Evolutionary conservation across 1,284 basidiomycete species (phyloP), one percentile per base, ranked within the genome.

Genomic region (Malassezia pachydermatis): DNA sequence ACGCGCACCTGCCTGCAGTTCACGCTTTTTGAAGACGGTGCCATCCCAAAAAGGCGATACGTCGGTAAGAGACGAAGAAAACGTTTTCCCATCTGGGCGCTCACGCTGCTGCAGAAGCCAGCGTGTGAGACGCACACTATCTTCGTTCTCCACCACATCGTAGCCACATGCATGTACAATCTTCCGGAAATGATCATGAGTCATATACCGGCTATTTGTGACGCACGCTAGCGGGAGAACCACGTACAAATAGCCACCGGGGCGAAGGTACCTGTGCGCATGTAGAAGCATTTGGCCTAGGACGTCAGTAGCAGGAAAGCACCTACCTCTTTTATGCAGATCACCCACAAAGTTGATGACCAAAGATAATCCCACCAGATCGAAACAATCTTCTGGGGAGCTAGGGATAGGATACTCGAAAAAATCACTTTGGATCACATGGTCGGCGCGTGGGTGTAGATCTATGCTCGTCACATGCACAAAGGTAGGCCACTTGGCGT

Each of bases 311-410:
- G 14, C 20, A 13, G 19, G 7, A 22, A 22, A 11, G 35, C 24
- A n/a, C 11, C 71, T 67, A n/a, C n/a, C n/a, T 13, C 74, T 55
- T 41, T 69, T 61, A 11, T 54, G 40, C 1, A 75, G 51, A 33
- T 68, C 65, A 16, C 74, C 74, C 13, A 72, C 69, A 54, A 73
- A 75, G 57, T 75, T 75, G 57, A 75, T 49, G 16, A 75, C 74
- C 17, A 75, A 62, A 30, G 67, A 71, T 13, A 75, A 58, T 4
- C 60, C 60, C 17, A 75, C 70, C 36, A 74, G 59, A 51, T 75
- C 72, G 48, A 58, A 75, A 27, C 58, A 55, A 2, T 58, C 58
- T 24, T 35, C 41, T 3, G 50, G 51, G 13, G 16, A 28, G 5
- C 43, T 20, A 1, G 72, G 67, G 5, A 44, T 19, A 13, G 64